phyloP scores from a whole-genome alignment of 345 rosid species.

The Boechera retrofracta region DNA sequence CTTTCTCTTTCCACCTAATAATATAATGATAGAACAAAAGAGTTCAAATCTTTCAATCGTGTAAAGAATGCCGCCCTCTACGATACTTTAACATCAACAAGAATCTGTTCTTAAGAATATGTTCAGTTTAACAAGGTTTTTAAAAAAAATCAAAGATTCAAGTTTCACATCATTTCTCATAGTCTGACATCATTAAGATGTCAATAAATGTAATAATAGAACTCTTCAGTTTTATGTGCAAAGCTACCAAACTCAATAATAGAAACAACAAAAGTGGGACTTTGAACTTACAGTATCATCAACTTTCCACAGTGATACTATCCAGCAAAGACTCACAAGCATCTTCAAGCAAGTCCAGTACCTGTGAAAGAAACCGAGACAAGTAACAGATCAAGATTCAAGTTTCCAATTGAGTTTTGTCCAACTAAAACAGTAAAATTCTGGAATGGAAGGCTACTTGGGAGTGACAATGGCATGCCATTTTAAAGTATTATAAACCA shows the following conservation, averaged over 20 bases:
- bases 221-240: not conserved
- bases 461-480: not conserved
- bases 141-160: not conserved
- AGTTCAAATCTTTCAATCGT: not conserved
- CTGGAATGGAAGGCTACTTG: not conserved
- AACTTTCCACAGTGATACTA: slow-evolving; percentile 56
- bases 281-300: slow-evolving; percentile 2
- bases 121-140: not conserved
- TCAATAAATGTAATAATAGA: not conserved
- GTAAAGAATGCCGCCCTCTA: not conserved
- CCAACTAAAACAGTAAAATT: not conserved
- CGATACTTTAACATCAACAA: too few species aligned
- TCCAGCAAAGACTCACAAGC: slow-evolving; percentile 90
- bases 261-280: not conserved
- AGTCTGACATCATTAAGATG: not conserved
- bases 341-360: slow-evolving; percentile 87
- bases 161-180: not conserved
- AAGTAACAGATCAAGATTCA: not conserved
- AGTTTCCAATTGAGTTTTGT: not conserved
- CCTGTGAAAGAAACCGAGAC: slow-evolving; percentile 50
- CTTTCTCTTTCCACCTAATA: not conserved
- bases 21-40: not conserved
- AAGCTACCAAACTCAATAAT: not conserved
- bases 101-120: too few species aligned
- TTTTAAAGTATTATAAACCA: slow-evolving; percentile 2